Evolutionary conservation across 192 early-diverging fungal genomes (phyloP).

Genomic region (Linnemannia elongata): DNA sequence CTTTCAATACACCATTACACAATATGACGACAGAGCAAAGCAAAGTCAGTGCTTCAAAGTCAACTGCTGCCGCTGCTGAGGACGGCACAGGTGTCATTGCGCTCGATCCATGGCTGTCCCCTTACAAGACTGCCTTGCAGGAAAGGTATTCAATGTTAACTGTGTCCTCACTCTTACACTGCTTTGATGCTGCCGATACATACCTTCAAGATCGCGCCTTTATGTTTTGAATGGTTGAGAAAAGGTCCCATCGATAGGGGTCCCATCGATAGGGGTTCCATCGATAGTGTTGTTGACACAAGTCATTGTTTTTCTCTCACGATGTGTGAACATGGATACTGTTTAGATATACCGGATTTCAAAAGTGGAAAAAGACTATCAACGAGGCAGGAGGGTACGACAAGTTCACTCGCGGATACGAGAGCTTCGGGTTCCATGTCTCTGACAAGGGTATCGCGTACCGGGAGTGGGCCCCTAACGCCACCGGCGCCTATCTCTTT

Average conservation of each 20-base stretch:
- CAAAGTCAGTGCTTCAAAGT: background rate
- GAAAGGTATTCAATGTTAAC: conserved; percentile 62
- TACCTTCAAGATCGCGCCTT: background rate
- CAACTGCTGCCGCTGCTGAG: background rate
- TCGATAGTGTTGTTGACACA: background rate
- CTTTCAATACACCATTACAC: background rate
- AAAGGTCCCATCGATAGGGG: too few species aligned
- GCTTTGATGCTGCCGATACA: background rate
- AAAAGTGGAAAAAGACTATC: conserved; percentile 81
- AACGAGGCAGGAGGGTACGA: conserved; percentile 87
- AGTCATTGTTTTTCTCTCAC: background rate
- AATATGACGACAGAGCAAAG: background rate
- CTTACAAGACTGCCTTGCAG: conserved; percentile 72
- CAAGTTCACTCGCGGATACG: conserved; percentile 85
- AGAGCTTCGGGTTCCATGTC: conserved; percentile 86
- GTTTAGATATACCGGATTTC: conserved; percentile 67
- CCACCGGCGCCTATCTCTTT: conserved; percentile 79
- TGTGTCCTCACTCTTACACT: background rate
- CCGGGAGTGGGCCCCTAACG: conserved; percentile 97
- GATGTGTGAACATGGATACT: background rate
- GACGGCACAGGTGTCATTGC: conserved; percentile 77
- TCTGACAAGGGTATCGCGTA: conserved; percentile 79
- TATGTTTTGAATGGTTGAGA: background rate
- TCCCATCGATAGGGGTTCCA: too few species aligned
- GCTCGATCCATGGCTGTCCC: conserved; percentile 85